Evolutionary conservation across 768 basidiomycete species (phyloP), one percentile per base, ranked within the genome.

Genomic region (Lactifluus subvellereus): DNA sequence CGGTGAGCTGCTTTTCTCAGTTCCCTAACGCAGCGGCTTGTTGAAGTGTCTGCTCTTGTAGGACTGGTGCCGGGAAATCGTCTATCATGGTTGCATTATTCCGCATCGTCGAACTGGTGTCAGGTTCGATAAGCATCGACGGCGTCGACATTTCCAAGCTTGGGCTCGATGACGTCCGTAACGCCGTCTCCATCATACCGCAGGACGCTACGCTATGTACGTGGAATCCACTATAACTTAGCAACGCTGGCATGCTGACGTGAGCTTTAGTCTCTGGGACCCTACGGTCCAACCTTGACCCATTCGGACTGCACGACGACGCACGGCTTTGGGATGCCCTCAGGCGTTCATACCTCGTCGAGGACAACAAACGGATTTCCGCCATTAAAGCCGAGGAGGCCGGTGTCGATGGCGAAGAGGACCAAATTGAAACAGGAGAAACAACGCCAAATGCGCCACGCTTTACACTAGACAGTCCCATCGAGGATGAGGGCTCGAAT

Each of bases 1-100:
- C 69, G 84, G 73, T 81, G 70, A 2, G 74, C 60, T 10, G 22
- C 52, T 74, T 64, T 40, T 60, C 64, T 20, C 14, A 20, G 51
- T 43, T 45, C 22, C 40, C 59, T 35, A 50, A 6, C 48, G 40
- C 54, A 42, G 50, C 57, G 35, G 13, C 22, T 22, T 58, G 10
- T 64, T 57, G 57, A 49, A n/a, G 16, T 57, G 14, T n/a, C 38
- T 54, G 20, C 54, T 38, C 16, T 45, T 47, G 33, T 47, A 74
- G 75, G 8, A 94, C 92, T 18, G 92, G 92, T 54, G 92, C 92
- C 0, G 93, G 93, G 43, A 93, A 96, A 74, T 89, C 88, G 18
- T 89, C 89, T 1, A 88, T 98, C 62, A 89, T 96, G 88, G 87
- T 87, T 68, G 87, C 91, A 5, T 77, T 97, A 0, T 95, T 87